A percentile compares a stretch with the other conserved stretches of the same genome.
Evolutionary conservation across 2,329 filamentous ascomycete species (phyloP).

Genomic region (Ophiostoma australiae): DNA sequence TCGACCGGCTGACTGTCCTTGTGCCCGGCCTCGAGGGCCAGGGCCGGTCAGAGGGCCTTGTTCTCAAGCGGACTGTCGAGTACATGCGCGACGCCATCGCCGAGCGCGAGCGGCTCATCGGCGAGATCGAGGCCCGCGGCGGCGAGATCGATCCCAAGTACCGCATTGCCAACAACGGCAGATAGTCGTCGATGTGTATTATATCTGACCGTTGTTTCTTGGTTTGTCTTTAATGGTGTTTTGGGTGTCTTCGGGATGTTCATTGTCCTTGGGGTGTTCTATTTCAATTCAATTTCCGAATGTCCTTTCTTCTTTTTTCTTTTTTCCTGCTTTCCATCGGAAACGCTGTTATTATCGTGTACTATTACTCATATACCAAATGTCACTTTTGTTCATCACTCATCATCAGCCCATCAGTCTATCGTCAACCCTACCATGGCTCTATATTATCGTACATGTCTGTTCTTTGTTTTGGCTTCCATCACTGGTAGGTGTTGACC

Average conservation of each 20-base stretch:
- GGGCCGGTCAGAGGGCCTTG: constrained; percentile 76
- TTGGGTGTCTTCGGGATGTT: too few species aligned
- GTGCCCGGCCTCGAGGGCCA: constrained; percentile 79
- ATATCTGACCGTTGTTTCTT: too few species aligned
- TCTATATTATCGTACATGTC: background rate
- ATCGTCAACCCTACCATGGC: too few species aligned
- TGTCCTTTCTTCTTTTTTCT: background rate
- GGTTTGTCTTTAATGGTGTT: background rate
- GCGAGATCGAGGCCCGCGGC: constrained; percentile 52
- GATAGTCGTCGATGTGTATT: constrained; percentile 19
- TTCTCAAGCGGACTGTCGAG: constrained; percentile 67
- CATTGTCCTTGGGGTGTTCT: too few species aligned
- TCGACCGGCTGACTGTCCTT: constrained; percentile 72
- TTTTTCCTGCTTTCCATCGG: background rate
- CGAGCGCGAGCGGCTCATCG: constrained; percentile 54
- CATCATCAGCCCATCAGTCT: background rate
- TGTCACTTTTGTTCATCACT: background rate
- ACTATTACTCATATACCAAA: background rate
- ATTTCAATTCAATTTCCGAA: background rate
- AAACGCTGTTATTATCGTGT: background rate
- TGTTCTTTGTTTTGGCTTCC: constrained; percentile 4
- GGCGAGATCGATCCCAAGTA: constrained; percentile 46
- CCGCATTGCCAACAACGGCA: constrained; percentile 23
- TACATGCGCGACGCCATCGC: constrained; percentile 58
- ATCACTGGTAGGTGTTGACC: constrained; percentile 45